Evolutionary conservation across 306 rosid species (phyloP).

Genomic region (Gynostemma pentaphyllum): DNA sequence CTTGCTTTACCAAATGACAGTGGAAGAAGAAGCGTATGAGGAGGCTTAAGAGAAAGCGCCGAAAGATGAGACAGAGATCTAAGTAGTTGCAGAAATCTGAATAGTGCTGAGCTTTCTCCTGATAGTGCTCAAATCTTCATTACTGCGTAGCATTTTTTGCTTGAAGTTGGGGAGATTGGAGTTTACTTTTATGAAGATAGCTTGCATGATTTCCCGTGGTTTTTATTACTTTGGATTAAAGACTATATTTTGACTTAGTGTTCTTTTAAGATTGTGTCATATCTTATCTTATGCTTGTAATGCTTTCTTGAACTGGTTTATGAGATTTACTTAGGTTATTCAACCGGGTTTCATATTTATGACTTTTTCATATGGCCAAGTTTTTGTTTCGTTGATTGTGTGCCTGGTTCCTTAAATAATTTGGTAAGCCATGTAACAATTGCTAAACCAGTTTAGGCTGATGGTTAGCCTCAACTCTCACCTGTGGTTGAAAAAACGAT

Average conservation of each 20-base stretch:
- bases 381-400: no score
- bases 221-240: neutral
- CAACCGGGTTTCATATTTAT: neutral
- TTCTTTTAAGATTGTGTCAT: neutral
- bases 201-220: neutral
- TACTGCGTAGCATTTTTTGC: neutral
- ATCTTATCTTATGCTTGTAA: neutral
- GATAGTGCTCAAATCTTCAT: neutral
- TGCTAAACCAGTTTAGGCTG: no score
- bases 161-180: neutral
- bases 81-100: conserved; percentile 32
- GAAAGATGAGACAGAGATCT: conserved; percentile 95
- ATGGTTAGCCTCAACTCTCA: no score
- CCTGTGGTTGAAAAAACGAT: no score
- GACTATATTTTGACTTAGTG: neutral
- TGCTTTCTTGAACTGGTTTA: neutral
- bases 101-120: conserved; percentile 1
- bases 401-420: no score
- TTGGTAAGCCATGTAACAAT: no score
- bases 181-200: conserved; percentile 3
- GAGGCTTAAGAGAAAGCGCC: conserved; percentile 92
- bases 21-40: conserved; percentile 99
- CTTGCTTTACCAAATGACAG: conserved; percentile 20
- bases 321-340: neutral
- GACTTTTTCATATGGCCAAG: no score